phyloP scores from a whole-genome alignment of 2,329 filamentous ascomycete species.

The Aspergillus pseudotamarii region DNA sequence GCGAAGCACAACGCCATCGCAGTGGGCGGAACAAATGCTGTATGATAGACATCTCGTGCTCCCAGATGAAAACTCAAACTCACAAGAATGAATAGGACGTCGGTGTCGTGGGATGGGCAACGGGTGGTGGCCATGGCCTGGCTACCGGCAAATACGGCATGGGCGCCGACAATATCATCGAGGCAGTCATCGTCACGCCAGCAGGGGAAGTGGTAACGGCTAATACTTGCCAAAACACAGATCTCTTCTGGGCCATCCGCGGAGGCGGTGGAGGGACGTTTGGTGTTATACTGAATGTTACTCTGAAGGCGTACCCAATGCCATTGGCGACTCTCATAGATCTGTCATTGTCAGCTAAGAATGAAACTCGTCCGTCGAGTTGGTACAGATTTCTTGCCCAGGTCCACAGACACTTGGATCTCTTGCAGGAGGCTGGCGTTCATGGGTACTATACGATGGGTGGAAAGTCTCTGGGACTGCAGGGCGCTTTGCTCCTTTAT shows the following conservation, averaged over 20 bases:
- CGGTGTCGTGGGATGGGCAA: constrained; percentile 36
- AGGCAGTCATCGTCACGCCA: constrained; percentile 51
- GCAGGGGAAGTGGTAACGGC: constrained; percentile 26
- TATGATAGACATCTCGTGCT: neutral
- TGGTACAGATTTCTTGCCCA: constrained; percentile 6
- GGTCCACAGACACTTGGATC: constrained; percentile 1
- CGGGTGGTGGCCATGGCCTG: constrained; percentile 58
- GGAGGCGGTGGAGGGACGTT: constrained; percentile 24
- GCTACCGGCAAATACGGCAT: constrained; percentile 54
- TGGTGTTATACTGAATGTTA: constrained; percentile 16
- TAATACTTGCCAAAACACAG: constrained; percentile 21
- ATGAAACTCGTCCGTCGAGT: neutral
- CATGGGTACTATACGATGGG: constrained; percentile 10
- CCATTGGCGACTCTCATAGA: constrained; percentile 22
- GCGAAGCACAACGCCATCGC: constrained; percentile 5
- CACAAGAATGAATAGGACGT: neutral
- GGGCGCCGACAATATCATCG: constrained; percentile 54
- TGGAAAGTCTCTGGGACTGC: neutral
- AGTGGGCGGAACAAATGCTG: constrained; percentile 9
- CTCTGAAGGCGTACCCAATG: constrained; percentile 19
- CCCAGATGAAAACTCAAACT: neutral
- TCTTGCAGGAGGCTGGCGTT: constrained; percentile 6
- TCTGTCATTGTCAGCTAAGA: constrained; percentile 4
- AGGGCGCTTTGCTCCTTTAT: constrained; percentile 3
- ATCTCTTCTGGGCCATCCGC: constrained; percentile 24